Percentiles rank a stretch among this genome's conserved stretches.
Evolutionary conservation across 2,329 filamentous ascomycete species (phyloP).

Genomic region (Hawksworthiomyces lignivorus): DNA sequence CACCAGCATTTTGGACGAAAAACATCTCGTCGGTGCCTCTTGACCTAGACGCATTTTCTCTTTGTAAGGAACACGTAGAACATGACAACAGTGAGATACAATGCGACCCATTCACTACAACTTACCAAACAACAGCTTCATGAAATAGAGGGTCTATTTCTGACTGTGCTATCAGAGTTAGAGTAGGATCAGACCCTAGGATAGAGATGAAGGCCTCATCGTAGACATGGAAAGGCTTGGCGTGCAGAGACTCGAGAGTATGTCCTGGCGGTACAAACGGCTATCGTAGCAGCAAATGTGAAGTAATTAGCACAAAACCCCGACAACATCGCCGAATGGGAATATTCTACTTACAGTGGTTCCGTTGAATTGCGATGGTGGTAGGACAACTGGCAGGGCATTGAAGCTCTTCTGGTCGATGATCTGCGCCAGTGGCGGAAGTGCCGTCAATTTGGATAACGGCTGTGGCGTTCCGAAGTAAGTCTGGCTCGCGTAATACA

Average conservation of each 20-base stretch:
- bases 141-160: slow-evolving; percentile 42
- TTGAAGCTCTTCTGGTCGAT: slow-evolving; percentile 38
- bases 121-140: slow-evolving; percentile 48
- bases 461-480: no score
- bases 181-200: slow-evolving; percentile 38
- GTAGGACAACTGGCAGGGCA: slow-evolving; percentile 32
- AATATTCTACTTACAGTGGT: slow-evolving; percentile 12
- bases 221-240: slow-evolving; percentile 41
- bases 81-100: no score
- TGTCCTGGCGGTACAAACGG: slow-evolving; percentile 37
- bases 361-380: slow-evolving; percentile 28
- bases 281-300: slow-evolving; percentile 15
- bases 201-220: slow-evolving; percentile 43
- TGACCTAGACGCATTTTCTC: slow-evolving; percentile 20
- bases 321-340: no score
- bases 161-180: slow-evolving; percentile 41
- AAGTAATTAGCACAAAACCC: not conserved
- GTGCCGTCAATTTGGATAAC: no score
- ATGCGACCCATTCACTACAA: not conserved
- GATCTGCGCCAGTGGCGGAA: slow-evolving; percentile 32
- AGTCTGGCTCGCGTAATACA: no score
- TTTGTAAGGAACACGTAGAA: no score
- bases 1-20: slow-evolving; percentile 46
- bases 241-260: slow-evolving; percentile 27
- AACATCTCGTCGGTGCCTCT: slow-evolving; percentile 43